Percentiles rank a stretch among this genome's conserved stretches.
Conservation (phyloP, 2,329 filamentous ascomycete genomes). For the Botrytis elliptica region DNA sequence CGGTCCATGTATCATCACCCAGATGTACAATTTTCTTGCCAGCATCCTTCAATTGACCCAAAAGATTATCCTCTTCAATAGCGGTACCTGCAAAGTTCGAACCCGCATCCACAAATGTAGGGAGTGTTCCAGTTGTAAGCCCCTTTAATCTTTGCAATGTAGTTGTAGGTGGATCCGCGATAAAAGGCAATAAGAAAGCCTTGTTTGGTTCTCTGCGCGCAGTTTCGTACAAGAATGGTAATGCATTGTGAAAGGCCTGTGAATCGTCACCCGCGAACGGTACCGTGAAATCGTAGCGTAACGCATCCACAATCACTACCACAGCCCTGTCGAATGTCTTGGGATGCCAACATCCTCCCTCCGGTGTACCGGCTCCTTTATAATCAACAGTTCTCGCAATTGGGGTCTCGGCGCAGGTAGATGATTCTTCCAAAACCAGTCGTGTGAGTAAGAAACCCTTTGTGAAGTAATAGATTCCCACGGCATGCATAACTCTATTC, state of each 20-base stretch:
- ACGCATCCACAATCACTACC: slow-evolving; percentile 84
- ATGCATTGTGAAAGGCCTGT: slow-evolving; percentile 76
- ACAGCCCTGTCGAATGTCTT: slow-evolving; percentile 91
- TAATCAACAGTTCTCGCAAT: slow-evolving; percentile 46
- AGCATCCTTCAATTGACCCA: slow-evolving; percentile 61
- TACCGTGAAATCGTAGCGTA: slow-evolving; percentile 95
- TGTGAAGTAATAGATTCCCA: slow-evolving; percentile 88
- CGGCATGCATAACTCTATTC: slow-evolving; percentile 59
- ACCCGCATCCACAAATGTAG: slow-evolving; percentile 90
- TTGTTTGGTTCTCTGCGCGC: slow-evolving; percentile 72
- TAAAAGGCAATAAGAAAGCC: slow-evolving; percentile 89
- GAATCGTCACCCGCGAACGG: slow-evolving; percentile 54
- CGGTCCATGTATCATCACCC: slow-evolving; percentile 97
- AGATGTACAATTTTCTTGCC: slow-evolving; percentile 84
- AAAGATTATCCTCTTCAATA: slow-evolving; percentile 86
- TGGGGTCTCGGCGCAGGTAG: slow-evolving; percentile 67
- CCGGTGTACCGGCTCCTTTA: slow-evolving; percentile 36
- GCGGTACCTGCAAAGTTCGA: slow-evolving; percentile 94
- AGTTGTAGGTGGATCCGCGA: slow-evolving; percentile 92
- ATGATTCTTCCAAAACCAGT: slow-evolving; percentile 74
- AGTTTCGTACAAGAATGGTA: slow-evolving; percentile 84
- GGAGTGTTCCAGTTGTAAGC: slow-evolving; percentile 89
- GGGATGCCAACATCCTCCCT: slow-evolving; percentile 93
- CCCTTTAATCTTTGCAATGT: slow-evolving; percentile 92
- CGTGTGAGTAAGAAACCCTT: slow-evolving; percentile 92